Evolutionary conservation across 257 asterid species (phyloP).

Genomic region (Lycium barbarum): DNA sequence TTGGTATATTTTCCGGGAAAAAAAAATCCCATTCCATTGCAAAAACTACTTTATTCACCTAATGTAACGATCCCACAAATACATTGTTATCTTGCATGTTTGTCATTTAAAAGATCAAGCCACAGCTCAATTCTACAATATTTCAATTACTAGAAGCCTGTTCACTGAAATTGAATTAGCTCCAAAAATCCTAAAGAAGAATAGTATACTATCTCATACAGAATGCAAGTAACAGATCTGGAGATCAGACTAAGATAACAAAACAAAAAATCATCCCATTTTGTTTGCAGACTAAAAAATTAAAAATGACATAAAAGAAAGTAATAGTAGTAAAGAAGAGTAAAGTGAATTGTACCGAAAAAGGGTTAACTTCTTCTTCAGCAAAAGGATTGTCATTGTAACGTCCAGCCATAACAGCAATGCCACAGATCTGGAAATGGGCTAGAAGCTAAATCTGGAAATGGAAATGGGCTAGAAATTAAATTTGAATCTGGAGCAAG

Average conservation of each 20-base stretch:
- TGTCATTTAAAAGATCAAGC: background rate
- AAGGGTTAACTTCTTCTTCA: constrained; percentile 83
- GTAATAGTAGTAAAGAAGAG: background rate
- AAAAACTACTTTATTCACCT: background rate
- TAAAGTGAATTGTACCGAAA: constrained; percentile 59
- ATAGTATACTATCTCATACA: background rate
- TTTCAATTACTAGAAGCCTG: background rate
- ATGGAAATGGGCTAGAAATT: too few species aligned
- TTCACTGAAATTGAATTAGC: constrained; percentile 13
- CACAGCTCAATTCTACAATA: constrained; percentile 1
- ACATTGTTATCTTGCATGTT: constrained; percentile 1
- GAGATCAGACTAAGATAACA: background rate
- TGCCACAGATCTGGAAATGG: constrained; percentile 20
- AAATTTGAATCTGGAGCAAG: background rate
- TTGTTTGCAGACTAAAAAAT: background rate
- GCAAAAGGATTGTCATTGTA: constrained; percentile 85
- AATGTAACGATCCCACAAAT: background rate
- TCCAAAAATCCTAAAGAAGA: background rate
- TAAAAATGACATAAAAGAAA: background rate
- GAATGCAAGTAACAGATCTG: constrained; percentile 9
- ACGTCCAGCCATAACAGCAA: constrained; percentile 65
- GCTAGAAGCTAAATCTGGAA: background rate
- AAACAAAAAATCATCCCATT: background rate
- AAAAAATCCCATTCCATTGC: background rate
- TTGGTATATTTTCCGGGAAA: too few species aligned